Conservation (phyloP, 768 basidiomycete genomes). For the Fistulinella prunicolor region DNA sequence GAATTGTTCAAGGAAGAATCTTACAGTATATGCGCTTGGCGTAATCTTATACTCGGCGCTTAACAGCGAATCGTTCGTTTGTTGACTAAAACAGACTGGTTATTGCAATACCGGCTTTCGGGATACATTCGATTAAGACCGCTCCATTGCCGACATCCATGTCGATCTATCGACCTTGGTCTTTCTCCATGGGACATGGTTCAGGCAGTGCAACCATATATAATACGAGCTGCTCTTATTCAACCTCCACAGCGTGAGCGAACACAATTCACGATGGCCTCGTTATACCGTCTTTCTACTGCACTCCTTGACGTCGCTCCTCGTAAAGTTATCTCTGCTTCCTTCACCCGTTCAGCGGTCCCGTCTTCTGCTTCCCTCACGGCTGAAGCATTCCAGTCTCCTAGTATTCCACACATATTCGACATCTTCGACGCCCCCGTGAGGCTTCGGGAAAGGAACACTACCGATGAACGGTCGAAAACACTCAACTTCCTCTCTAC, state of each 20-base stretch:
- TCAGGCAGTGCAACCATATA: constrained; percentile 14
- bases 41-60: constrained; percentile 11
- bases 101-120: neutral
- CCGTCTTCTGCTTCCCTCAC: constrained; percentile 8
- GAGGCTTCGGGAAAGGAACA: constrained; percentile 36
- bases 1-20: neutral
- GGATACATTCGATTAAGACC: constrained; percentile 12
- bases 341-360: constrained; percentile 15
- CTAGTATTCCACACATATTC: constrained; percentile 36
- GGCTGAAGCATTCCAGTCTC: neutral
- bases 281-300: constrained; percentile 7
- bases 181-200: neutral
- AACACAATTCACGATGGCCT: constrained; percentile 13
- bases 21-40: neutral
- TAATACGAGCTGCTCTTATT: constrained; percentile 4
- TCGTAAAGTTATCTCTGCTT: constrained; percentile 10
- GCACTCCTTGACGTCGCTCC: constrained; percentile 5
- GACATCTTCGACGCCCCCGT: constrained; percentile 53
- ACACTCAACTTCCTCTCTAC: constrained; percentile 2
- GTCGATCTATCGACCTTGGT: neutral
- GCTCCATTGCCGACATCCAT: constrained; percentile 19
- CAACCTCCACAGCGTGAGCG: neutral
- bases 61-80: neutral
- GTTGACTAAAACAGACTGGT: constrained; percentile 1
- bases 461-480: constrained; percentile 20